Percentiles rank a stretch among this genome's conserved stretches.
phyloP scores from a whole-genome alignment of 257 asterid species.

The Petunia secreta region DNA sequence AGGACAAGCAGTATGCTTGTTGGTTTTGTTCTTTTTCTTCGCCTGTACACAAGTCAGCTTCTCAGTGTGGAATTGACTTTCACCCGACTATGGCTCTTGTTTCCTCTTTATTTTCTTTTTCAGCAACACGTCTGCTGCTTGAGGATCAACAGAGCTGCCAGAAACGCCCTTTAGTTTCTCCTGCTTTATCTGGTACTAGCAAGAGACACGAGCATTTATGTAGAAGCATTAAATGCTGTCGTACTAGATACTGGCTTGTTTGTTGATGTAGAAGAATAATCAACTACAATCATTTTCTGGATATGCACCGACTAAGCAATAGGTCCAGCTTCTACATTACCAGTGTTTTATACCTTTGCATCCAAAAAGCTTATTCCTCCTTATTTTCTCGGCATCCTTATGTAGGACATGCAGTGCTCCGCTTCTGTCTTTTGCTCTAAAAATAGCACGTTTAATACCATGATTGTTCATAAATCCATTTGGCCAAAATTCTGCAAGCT shows the following conservation, averaged over 20 bases:
- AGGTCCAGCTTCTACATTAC: conserved; percentile 39
- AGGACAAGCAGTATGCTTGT: conserved; percentile 34
- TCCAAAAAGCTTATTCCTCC: conserved; percentile 61
- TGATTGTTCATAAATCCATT: conserved; percentile 84
- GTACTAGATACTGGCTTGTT: conserved; percentile 47
- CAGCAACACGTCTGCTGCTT: conserved; percentile 41
- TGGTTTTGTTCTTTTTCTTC: conserved; percentile 50
- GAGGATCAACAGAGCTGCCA: conserved; percentile 43
- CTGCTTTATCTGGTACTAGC: conserved; percentile 53
- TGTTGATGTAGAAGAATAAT: conserved; percentile 34
- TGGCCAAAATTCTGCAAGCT: conserved; percentile 95
- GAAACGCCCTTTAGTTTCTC: conserved; percentile 57
- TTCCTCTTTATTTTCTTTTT: conserved; percentile 72
- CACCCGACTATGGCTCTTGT: conserved; percentile 43
- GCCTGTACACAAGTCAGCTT: conserved; percentile 39
- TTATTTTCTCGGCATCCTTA: conserved; percentile 69
- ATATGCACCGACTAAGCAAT: conserved; percentile 41
- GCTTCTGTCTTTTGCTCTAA: conserved; percentile 84
- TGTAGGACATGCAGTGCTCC: conserved; percentile 46
- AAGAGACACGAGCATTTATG: conserved; percentile 43
- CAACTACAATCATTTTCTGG: conserved; percentile 44
- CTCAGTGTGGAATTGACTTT: conserved; percentile 47
- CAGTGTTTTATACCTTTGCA: conserved; percentile 45
- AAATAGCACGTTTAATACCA: conserved; percentile 86
- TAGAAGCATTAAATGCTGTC: conserved; percentile 38